A percentile compares a stretch with the other conserved stretches of the same genome.
These are phyloP conservation scores for Annulohypoxylon stygium DNA, from an alignment of 495 filamentous ascomycete genomes.

Conservation along the genomic window DNA sequence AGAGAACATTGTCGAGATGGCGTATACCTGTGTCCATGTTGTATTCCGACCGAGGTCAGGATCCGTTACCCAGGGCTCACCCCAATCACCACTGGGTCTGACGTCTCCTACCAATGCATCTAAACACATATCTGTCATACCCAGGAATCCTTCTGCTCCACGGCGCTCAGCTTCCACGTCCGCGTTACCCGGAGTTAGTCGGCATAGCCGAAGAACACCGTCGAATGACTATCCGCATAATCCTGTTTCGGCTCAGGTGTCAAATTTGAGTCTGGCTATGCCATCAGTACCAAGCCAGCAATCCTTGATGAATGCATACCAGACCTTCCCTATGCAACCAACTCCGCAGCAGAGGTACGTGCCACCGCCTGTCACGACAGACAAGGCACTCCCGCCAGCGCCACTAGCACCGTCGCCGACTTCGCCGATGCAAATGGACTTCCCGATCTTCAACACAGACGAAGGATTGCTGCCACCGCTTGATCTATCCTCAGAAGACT, in stretches of 20 bases:
- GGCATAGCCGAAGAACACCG: conserved; percentile 37
- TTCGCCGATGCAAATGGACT: conserved; percentile 51
- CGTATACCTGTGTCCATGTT: conserved; percentile 59
- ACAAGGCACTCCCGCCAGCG: conserved; percentile 50
- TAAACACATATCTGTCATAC: conserved; percentile 41
- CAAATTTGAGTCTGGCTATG: conserved; percentile 35
- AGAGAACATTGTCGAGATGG: conserved; percentile 56
- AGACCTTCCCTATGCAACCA: conserved; percentile 40
- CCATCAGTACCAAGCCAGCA: conserved; percentile 24
- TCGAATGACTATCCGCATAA: conserved; percentile 30
- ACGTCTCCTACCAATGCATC: conserved; percentile 18
- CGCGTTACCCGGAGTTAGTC: conserved; percentile 34
- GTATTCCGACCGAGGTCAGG: conserved; percentile 50
- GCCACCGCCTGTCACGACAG: conserved; percentile 33
- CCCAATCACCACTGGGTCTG: conserved; percentile 22
- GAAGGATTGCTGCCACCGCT: conserved; percentile 41
- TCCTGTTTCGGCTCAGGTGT: conserved; percentile 14
- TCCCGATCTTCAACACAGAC: conserved; percentile 37
- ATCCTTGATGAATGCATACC: conserved; percentile 40
- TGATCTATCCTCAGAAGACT: conserved; percentile 44
- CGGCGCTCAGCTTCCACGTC: conserved; percentile 49
- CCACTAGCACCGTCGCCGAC: conserved; percentile 48
- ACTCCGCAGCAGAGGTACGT: conserved; percentile 31
- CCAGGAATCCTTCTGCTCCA: conserved; percentile 36
- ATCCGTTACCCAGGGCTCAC: conserved; percentile 26